Percentiles rank a stretch among this genome's conserved stretches.
Evolutionary conservation across 2,329 filamentous ascomycete species (phyloP).

Genomic region (Neofusicoccum ribis): DNA sequence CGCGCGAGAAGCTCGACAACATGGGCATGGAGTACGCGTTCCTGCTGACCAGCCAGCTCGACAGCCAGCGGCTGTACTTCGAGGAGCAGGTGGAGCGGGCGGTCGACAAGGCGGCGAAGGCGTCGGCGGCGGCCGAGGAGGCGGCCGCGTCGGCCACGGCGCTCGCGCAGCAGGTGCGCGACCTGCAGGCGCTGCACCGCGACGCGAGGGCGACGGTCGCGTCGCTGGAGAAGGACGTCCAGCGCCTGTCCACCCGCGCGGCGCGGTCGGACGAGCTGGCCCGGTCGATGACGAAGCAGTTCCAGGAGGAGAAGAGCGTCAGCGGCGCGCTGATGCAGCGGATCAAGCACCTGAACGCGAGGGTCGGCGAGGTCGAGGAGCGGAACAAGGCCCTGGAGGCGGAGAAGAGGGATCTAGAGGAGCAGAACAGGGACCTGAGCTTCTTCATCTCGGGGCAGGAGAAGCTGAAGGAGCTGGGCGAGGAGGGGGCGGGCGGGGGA

Average conservation of each 20-base stretch:
- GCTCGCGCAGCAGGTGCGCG: slow-evolving; percentile 52
- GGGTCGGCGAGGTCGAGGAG: slow-evolving; percentile 57
- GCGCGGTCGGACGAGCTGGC: slow-evolving; percentile 75
- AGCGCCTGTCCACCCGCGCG: slow-evolving; percentile 56
- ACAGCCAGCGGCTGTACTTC: slow-evolving; percentile 90
- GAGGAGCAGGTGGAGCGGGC: slow-evolving; percentile 89
- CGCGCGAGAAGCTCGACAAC: slow-evolving; percentile 69
- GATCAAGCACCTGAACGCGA: slow-evolving; percentile 68
- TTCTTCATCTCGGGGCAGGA: slow-evolving; percentile 86
- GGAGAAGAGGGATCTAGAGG: slow-evolving; percentile 71
- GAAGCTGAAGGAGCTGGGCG: slow-evolving; percentile 71
- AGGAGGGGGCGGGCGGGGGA: slow-evolving; percentile 70
- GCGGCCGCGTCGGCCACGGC: slow-evolving; percentile 49
- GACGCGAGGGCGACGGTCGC: slow-evolving; percentile 59
- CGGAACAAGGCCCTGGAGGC: slow-evolving; percentile 42
- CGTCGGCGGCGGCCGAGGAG: slow-evolving; percentile 67
- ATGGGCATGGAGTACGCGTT: slow-evolving; percentile 95
- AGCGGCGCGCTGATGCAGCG: slow-evolving; percentile 77
- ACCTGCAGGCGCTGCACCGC: slow-evolving; percentile 57
- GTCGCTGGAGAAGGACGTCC: slow-evolving; percentile 70
- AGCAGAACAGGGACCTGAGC: slow-evolving; percentile 82
- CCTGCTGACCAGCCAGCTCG: slow-evolving; percentile 86
- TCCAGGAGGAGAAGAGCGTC: slow-evolving; percentile 84
- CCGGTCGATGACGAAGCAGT: slow-evolving; percentile 70
- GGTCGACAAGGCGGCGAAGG: slow-evolving; percentile 82